Evolutionary conservation across 345 rosid genomes (phyloP), one percentile per base, ranked within the genome.

Genomic region (Firmiana major): DNA sequence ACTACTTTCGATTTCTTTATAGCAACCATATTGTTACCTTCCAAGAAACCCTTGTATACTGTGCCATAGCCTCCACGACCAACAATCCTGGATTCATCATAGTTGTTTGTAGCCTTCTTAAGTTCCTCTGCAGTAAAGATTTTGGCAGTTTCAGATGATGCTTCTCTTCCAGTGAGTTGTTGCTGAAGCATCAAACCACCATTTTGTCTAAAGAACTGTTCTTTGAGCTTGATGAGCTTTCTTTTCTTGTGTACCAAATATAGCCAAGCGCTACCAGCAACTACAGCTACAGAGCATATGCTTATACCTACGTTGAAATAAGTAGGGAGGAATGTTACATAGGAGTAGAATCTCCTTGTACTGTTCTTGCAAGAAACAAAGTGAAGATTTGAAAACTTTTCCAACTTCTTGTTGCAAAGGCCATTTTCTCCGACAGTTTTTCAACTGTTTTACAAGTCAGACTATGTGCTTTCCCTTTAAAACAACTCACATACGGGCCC

Each of bases 51-150:
- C 59, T 85, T 85, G 81, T 83, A 88, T 2, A 85, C 91, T 0
- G 84, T 85, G 0, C 88, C 88, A 9, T 79, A 84, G 0, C 89
- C 89, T 2, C 90, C 87, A 0, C 66, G 78, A 16, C 87, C 89
- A 11, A 86, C 71, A 21, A 88, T 51, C 71, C 64, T 74, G 54
- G 73, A 79, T 51, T 70, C 74, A 45, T 73, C 66, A 57, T 77
- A 86, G 81, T 84, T 82, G 42, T 84, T 69, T 0, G 88, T 85
- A 8, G 91, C 90, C 57, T 80, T 83, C 55, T 22, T 70, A 0
- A 88, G 70, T 74, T 88, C 85, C n/a, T 78, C 81, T 0, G 84
- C 79, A 0, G 71, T 79, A 60, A 85, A 87, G 12, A 87, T 73
- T 62, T 28, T 81, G 0, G 83, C 57, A 1, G 43, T 79, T 11